Evolutionary conservation across 176 grass and related monocot genomes (phyloP).

Genomic region (Eragrostis nindensis): DNA sequence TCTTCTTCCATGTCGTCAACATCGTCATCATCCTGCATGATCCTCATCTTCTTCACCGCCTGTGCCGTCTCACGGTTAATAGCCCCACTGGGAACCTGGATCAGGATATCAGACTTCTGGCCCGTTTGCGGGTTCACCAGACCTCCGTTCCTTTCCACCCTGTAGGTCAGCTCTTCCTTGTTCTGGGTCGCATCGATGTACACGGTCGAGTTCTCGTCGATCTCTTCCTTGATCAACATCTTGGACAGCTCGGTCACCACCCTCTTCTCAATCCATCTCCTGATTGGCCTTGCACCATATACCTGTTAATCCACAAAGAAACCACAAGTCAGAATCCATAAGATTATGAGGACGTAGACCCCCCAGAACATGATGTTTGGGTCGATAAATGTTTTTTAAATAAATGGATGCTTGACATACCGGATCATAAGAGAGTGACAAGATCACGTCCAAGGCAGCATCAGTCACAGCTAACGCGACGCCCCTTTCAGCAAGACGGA

Average conservation of each 20-base stretch:
- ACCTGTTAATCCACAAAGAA: background rate
- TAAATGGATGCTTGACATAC: background rate
- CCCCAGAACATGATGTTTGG: background rate
- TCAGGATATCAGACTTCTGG: slow-evolving; percentile 74
- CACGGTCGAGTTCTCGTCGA: slow-evolving; percentile 81
- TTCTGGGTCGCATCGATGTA: slow-evolving; percentile 58
- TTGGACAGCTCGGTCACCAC: slow-evolving; percentile 84
- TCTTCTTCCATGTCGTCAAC: slow-evolving; percentile 64
- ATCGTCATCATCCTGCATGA: slow-evolving; percentile 47
- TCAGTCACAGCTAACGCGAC: too few species aligned
- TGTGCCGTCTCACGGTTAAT: slow-evolving; percentile 29
- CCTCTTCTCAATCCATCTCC: slow-evolving; percentile 59
- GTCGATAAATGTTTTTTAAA: background rate
- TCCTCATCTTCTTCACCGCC: slow-evolving; percentile 68
- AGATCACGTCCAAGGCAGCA: background rate
- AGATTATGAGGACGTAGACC: background rate
- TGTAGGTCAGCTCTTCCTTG: slow-evolving; percentile 65
- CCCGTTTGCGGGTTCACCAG: slow-evolving; percentile 71
- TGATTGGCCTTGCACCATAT: background rate
- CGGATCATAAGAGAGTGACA: background rate
- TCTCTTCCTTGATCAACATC: slow-evolving; percentile 90
- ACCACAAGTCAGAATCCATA: background rate
- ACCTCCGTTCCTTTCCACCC: slow-evolving; percentile 64
- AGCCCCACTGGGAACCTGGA: slow-evolving; percentile 66
- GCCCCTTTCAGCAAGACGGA: too few species aligned